Base-by-base conservation (phyloP, 106 monocot species). In the Acorus calamus region DNA sequence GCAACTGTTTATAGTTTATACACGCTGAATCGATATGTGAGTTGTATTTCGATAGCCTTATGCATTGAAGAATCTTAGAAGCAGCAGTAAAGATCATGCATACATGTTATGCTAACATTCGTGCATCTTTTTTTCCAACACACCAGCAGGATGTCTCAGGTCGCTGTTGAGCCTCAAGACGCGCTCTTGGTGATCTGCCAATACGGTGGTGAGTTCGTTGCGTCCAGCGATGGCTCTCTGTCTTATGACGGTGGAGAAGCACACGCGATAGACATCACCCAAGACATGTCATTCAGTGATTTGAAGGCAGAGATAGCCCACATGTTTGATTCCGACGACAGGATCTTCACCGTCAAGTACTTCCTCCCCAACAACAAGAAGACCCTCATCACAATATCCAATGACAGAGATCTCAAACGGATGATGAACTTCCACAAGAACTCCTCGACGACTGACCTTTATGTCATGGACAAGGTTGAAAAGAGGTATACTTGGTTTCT, bases 191-290 rank as follows among this genome's bases (percentile, higher is more conserved):
- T 79, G 41, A 98, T 98, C 66, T 98, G 96, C 81, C 96, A 91
- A 69, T 85, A 88, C 69, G 96, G 96, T 53, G 96, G 96, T 60
- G 85, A 87, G 60, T 98, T 98, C 70, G 55, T 78, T 47, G 63
- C 78, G 6, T 77, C 65, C 57, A 56, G 50, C 57, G 87, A 85
- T 66, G 96, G 96, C 12, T 72, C 78, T 48, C 57, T 98, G 64
- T 77, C 82, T 56, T 98, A 91, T 69, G 60, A 61, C 6, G 87
- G 91, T 50, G 96, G 96, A 53, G 96, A 91, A 63, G 96, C 96
- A 57, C 91, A 90, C 74, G 91, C 91, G 4, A 67, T 98, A 55
- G 96, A 88, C 54, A 80, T 98, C 60, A 75, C 71, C n/a, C 71
- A 53, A 10, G 83, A 70, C 14, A 80, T 85, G 82, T 57, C 73